Conservation (phyloP, 768 basidiomycete genomes). For the Galerina marginata region DNA sequence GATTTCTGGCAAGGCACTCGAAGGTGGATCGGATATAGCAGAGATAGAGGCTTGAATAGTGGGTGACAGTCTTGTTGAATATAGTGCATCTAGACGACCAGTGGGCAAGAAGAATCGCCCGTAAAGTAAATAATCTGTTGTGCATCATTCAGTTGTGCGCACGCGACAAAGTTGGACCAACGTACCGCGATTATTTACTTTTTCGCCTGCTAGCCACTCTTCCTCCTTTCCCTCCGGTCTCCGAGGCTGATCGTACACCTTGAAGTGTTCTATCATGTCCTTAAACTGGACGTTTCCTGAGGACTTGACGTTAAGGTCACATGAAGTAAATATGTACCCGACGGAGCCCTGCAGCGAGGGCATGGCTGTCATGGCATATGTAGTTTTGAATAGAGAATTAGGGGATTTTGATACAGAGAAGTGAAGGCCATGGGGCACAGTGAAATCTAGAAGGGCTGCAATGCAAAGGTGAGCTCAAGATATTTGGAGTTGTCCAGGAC, state of each 20-base stretch:
- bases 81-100: slow-evolving; percentile 87
- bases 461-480: slow-evolving; percentile 2
- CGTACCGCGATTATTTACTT: slow-evolving; percentile 78
- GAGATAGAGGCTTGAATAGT: slow-evolving; percentile 85
- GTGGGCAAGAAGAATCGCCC: slow-evolving; percentile 91
- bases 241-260: slow-evolving; percentile 80
- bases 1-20: slow-evolving; percentile 48
- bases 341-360: slow-evolving; percentile 92
- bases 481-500: neutral
- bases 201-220: slow-evolving; percentile 81
- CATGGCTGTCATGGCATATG: slow-evolving; percentile 91
- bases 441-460: slow-evolving; percentile 90
- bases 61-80: slow-evolving; percentile 79
- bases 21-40: slow-evolving; percentile 82
- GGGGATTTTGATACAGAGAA: slow-evolving; percentile 88
- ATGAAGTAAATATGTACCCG: slow-evolving; percentile 92
- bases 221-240: slow-evolving; percentile 80
- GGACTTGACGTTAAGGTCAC: slow-evolving; percentile 72
- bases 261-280: slow-evolving; percentile 89
- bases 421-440: slow-evolving; percentile 80
- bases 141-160: neutral
- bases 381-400: slow-evolving; percentile 86
- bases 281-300: slow-evolving; percentile 82
- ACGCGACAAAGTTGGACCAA: slow-evolving; percentile 3
- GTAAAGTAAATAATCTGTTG: slow-evolving; percentile 88